Evolutionary conservation across 1,139 yeast species (phyloP).

Genomic region (Pichia terricola): DNA sequence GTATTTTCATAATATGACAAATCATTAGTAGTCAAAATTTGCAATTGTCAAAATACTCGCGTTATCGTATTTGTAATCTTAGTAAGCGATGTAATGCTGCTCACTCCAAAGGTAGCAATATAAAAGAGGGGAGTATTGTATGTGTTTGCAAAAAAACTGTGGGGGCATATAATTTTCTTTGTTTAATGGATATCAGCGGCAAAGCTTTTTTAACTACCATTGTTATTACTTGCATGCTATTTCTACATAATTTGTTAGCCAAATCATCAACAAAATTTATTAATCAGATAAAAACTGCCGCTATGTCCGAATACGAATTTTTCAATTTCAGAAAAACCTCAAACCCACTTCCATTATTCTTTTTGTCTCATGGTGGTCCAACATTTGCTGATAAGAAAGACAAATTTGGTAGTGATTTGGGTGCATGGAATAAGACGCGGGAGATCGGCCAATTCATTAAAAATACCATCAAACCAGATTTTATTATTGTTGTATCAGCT

Average conservation of each 20-base stretch:
- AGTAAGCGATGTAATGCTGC: too few species aligned
- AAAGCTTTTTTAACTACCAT: conserved; percentile 1
- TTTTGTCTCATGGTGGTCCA: conserved; percentile 75
- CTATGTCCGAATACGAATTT: conserved; percentile 12
- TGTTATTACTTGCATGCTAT: conserved; percentile 11
- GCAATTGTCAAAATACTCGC: too few species aligned
- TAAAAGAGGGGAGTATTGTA: too few species aligned
- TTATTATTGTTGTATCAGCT: conserved; percentile 57
- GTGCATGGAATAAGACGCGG: conserved; percentile 49
- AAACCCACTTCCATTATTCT: conserved; percentile 42
- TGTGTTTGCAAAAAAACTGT: too few species aligned
- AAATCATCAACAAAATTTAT: conserved; percentile 4
- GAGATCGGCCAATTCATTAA: conserved; percentile 43
- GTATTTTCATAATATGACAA: too few species aligned
- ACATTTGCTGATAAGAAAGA: conserved; percentile 48
- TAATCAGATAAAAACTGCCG: conserved; percentile 7
- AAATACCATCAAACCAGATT: conserved; percentile 47
- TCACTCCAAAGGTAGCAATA: too few species aligned
- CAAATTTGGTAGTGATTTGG: conserved; percentile 36
- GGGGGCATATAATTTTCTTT: too few species aligned
- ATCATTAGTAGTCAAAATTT: too few species aligned
- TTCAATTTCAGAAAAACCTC: conserved; percentile 15
- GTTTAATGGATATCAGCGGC: not conserved
- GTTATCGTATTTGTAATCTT: too few species aligned
- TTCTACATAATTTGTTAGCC: conserved; percentile 9